Percentiles rank a stretch among this genome's conserved stretches.
Evolutionary conservation across 1,284 basidiomycete genomes (phyloP).

Genomic region (Cryptococcus jaspeensis): DNA sequence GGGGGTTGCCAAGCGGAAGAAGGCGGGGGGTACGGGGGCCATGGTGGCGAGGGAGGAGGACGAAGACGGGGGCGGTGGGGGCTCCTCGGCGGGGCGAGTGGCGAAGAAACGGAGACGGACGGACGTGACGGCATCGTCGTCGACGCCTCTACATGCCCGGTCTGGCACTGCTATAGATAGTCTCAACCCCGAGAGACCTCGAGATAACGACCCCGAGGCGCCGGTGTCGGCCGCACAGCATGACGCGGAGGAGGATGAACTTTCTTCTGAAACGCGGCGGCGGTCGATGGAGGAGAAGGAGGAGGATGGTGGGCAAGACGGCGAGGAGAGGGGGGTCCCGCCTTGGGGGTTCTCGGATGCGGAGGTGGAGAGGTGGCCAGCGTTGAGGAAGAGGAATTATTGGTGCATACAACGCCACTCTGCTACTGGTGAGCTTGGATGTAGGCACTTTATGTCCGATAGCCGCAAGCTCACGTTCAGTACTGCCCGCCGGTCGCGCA

Average conservation of each 20-base stretch:
- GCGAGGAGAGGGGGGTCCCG: slow-evolving; percentile 3
- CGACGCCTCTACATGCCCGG: background rate
- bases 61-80: too few species aligned
- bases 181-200: background rate
- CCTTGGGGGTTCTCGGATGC: slow-evolving; percentile 27
- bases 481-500: too few species aligned
- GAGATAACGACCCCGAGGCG: background rate
- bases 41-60: background rate
- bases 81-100: background rate
- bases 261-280: background rate
- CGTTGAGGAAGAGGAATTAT: slow-evolving; percentile 34
- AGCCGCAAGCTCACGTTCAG: too few species aligned
- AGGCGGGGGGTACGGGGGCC: too few species aligned
- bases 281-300: background rate
- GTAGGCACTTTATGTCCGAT: too few species aligned
- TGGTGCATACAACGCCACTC: slow-evolving; percentile 46
- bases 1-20: background rate
- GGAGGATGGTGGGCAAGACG: background rate
- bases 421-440: slow-evolving; percentile 29
- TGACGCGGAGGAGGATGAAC: background rate
- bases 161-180: background rate
- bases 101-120: background rate
- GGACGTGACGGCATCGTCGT: background rate
- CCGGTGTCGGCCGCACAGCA: background rate
- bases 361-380: slow-evolving; percentile 32